phyloP scores from a whole-genome alignment of 1,284 basidiomycete species.

The Ceratobasidium sp. region DNA sequence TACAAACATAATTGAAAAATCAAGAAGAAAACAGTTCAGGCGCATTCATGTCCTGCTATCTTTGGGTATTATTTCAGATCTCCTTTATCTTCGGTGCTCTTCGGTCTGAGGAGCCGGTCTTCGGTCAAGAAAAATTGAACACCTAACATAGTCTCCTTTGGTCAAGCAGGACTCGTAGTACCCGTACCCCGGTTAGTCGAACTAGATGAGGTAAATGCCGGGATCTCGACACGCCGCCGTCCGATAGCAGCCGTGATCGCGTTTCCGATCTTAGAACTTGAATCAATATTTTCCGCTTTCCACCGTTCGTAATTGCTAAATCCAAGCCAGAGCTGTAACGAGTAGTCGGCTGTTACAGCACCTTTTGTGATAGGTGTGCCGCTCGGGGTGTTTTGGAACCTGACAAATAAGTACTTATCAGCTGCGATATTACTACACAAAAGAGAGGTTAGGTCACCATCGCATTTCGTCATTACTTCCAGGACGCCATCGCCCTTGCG shows the following conservation, averaged over 20 bases:
- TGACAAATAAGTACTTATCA: background rate
- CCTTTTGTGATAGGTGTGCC: conserved; percentile 34
- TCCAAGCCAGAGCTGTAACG: conserved; percentile 41
- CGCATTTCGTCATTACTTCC: conserved; percentile 37
- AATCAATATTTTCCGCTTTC: background rate
- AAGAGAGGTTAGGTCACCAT: background rate
- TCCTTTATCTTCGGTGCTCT: no score
- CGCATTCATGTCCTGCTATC: no score
- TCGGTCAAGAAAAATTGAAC: no score
- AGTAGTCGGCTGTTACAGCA: conserved; percentile 37
- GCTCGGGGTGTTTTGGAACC: conserved; percentile 43
- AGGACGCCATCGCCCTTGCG: conserved; percentile 22
- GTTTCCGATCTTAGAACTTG: background rate
- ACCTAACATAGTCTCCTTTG: no score
- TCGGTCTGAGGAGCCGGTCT: no score
- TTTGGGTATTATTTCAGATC: no score
- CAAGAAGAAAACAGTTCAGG: no score
- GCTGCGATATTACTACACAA: background rate
- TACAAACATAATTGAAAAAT: no score
- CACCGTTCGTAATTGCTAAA: conserved; percentile 30
- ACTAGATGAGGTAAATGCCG: background rate
- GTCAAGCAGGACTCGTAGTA: no score
- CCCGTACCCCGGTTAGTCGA: background rate
- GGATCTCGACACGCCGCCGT: conserved; percentile 11
- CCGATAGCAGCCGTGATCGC: conserved; percentile 1